Conservation (phyloP, 306 rosid species). For the Vigna unguiculata region DNA sequence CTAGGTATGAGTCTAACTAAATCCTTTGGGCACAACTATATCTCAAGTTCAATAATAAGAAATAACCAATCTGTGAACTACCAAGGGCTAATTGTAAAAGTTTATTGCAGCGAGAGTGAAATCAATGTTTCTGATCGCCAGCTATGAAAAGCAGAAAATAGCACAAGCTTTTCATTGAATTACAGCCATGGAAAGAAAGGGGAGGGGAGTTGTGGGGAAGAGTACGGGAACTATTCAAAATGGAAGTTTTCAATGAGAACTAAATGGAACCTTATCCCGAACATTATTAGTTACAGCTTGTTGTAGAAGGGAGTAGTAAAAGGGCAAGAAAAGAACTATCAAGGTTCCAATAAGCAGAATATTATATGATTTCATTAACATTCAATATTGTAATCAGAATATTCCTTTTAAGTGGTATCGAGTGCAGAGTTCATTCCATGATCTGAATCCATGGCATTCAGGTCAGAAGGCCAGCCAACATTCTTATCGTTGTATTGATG, state of each 20-base stretch:
- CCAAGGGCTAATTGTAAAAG: conserved; percentile 6
- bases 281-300: conserved; percentile 7
- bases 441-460: neutral
- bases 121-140: conserved; percentile 5
- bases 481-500: neutral
- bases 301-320: conserved; percentile 1
- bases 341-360: neutral
- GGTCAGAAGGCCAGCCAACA: neutral
- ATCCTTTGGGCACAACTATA: conserved; percentile 6
- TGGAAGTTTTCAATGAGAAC: conserved; percentile 11
- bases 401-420: neutral
- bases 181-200: neutral
- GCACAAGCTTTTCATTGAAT: conserved; percentile 9
- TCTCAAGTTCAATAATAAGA: conserved; percentile 17
- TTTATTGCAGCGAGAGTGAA: neutral
- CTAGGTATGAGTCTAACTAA: conserved; percentile 26
- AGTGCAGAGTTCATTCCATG: neutral
- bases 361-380: neutral
- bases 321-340: neutral
- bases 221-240: neutral
- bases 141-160: conserved; percentile 13
- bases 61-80: conserved; percentile 18
- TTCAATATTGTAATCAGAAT: neutral
- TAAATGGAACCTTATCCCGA: conserved; percentile 4
- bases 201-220: neutral